Evolutionary conservation across 163 green algal genomes (phyloP).

Genomic region (Chloromonas sp.): DNA sequence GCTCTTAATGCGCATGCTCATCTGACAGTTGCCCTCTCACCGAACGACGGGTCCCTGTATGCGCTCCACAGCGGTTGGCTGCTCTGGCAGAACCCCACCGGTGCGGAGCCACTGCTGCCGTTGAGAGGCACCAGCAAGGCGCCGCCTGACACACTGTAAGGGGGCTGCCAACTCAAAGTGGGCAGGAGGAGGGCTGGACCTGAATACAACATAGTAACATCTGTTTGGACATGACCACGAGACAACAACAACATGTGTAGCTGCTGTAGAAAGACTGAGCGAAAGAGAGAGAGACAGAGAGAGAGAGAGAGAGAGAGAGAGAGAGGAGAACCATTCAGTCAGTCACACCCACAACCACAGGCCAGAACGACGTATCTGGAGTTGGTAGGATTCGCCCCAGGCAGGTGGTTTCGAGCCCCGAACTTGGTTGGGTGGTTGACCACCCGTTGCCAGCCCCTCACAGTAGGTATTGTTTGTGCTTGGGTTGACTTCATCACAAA

Average conservation of each 20-base stretch:
- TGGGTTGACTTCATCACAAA: conserved; percentile 18
- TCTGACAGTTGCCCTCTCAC: not conserved
- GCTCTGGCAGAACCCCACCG: conserved; percentile 27
- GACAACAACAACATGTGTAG: too few species aligned
- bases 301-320: too few species aligned
- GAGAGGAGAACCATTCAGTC: too few species aligned
- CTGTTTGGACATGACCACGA: too few species aligned
- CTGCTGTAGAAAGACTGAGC: too few species aligned
- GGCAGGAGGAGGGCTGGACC: conserved; percentile 8
- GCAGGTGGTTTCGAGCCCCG: not conserved
- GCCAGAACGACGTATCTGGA: not conserved
- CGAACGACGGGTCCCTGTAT: conserved; percentile 20
- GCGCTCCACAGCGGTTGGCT: conserved; percentile 27
- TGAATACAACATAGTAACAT: not conserved
- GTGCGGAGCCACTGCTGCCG: not conserved
- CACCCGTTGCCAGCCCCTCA: not conserved
- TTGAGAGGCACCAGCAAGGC: conserved; percentile 9
- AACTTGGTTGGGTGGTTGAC: conserved; percentile 3
- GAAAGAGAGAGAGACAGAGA: too few species aligned
- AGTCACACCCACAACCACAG: too few species aligned
- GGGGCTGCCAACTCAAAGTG: conserved; percentile 21
- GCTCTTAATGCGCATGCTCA: not conserved
- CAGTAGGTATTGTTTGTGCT: conserved; percentile 5
- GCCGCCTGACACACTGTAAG: conserved; percentile 9
- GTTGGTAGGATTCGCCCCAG: conserved; percentile 5